These are phyloP conservation scores for Acanthamoeba divionensis DNA, from an alignment of 208 protist genomes.

Conservation along the genomic window DNA sequence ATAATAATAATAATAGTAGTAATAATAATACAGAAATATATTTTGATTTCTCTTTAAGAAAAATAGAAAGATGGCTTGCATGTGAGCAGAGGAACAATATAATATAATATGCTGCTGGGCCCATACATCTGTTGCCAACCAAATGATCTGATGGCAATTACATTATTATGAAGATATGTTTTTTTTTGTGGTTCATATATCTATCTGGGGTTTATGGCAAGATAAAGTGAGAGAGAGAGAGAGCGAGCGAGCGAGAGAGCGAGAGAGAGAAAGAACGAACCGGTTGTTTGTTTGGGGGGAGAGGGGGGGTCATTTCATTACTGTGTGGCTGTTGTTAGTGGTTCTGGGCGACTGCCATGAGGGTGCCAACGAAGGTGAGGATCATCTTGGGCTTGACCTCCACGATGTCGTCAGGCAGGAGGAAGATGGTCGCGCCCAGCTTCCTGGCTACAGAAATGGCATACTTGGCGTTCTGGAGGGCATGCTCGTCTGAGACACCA, in stretches of 20 bases:
- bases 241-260: background rate
- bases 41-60: too few species aligned
- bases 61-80: too few species aligned
- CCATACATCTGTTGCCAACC: too few species aligned
- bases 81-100: too few species aligned
- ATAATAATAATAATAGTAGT: too few species aligned
- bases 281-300: background rate
- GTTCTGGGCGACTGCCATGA: slow-evolving; percentile 63
- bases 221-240: background rate
- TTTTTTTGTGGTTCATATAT: too few species aligned
- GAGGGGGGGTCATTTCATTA: background rate
- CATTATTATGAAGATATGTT: too few species aligned
- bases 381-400: slow-evolving; percentile 89
- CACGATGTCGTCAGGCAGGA: slow-evolving; percentile 85
- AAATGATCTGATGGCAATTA: too few species aligned
- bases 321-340: background rate
- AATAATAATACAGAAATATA: too few species aligned
- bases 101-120: too few species aligned
- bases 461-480: slow-evolving; percentile 83
- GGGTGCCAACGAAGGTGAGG: slow-evolving; percentile 79
- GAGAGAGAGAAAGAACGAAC: background rate
- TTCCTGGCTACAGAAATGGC: slow-evolving; percentile 84
- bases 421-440: slow-evolving; percentile 83
- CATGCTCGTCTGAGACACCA: slow-evolving; percentile 64
- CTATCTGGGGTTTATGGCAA: too few species aligned